A percentile compares a stretch with the other conserved stretches of the same genome.
These are phyloP conservation scores for Phoma sp. DNA, from an alignment of 2,329 filamentous ascomycete species.

Conservation along the genomic window DNA sequence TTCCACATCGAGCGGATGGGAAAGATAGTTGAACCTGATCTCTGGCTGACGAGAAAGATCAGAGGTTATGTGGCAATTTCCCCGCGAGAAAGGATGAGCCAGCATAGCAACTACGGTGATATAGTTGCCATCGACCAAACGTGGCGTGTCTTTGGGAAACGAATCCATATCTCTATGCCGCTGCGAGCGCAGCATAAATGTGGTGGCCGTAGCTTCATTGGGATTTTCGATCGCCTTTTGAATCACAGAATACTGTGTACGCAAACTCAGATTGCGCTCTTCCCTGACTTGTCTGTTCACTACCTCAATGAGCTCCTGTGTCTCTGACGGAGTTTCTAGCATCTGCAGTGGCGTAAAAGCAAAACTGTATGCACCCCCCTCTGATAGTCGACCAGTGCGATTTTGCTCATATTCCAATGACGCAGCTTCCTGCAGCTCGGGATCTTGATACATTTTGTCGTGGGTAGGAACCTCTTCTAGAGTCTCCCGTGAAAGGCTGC, in stretches of 20 bases:
- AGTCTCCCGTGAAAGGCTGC: slow-evolving; percentile 21
- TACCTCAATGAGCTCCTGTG: slow-evolving; percentile 14
- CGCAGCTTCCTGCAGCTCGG: slow-evolving; percentile 17
- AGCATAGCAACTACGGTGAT: slow-evolving; percentile 22
- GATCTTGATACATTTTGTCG: slow-evolving; percentile 16
- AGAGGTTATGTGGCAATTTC: slow-evolving; percentile 49
- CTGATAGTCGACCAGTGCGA: slow-evolving; percentile 23
- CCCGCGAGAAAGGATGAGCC: slow-evolving; percentile 51
- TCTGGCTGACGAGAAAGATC: slow-evolving; percentile 38
- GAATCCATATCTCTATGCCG: slow-evolving; percentile 16
- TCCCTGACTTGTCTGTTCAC: slow-evolving; percentile 8
- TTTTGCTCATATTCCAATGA: slow-evolving; percentile 21
- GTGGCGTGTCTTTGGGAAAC: slow-evolving; percentile 15
- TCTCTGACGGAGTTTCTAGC: slow-evolving; percentile 21
- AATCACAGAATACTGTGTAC: slow-evolving; percentile 21
- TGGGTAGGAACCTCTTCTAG: slow-evolving; percentile 19
- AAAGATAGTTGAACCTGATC: slow-evolving; percentile 53
- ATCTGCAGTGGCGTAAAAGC: slow-evolving; percentile 29
- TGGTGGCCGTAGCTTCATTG: slow-evolving; percentile 26
- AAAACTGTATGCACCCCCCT: slow-evolving; percentile 28
- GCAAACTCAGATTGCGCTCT: slow-evolving; percentile 9
- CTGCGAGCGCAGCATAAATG: slow-evolving; percentile 23
- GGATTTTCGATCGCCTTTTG: slow-evolving; percentile 22
- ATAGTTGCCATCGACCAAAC: slow-evolving; percentile 23
- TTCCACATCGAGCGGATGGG: slow-evolving; percentile 53